Evolutionary conservation across 1,284 basidiomycete genomes (phyloP).

Genomic region (Violaceomyces palustris): DNA sequence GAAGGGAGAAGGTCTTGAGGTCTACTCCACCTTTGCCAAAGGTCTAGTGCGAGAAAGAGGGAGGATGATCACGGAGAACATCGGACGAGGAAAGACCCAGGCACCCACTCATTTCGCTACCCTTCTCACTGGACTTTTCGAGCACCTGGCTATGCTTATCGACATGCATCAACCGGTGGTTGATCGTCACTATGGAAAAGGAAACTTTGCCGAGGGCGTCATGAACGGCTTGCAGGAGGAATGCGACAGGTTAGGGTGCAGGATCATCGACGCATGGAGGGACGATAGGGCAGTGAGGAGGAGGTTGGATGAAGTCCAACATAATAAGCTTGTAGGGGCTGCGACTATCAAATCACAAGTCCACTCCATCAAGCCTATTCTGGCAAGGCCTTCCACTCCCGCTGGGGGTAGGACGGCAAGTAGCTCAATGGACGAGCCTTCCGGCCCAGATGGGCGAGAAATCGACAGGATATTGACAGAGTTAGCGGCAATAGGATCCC

Average conservation of each 20-base stretch:
- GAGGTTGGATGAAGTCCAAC: constrained; percentile 14
- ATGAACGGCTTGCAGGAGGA: constrained; percentile 73
- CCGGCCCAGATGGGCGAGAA: constrained; percentile 74
- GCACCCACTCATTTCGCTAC: constrained; percentile 29
- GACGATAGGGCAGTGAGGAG: constrained; percentile 56
- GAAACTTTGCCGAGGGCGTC: constrained; percentile 55
- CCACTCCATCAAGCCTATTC: no score
- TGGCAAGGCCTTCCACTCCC: constrained; percentile 47
- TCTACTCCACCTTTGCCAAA: constrained; percentile 87
- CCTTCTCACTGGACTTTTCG: constrained; percentile 72
- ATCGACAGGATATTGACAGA: constrained; percentile 84
- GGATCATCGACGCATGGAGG: constrained; percentile 78
- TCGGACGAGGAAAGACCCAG: constrained; percentile 24
- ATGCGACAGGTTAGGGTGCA: constrained; percentile 74
- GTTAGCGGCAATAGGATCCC: constrained; percentile 76
- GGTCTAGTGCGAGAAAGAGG: constrained; percentile 64
- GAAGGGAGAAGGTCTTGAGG: constrained; percentile 78
- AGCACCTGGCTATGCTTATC: constrained; percentile 89
- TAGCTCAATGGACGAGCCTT: constrained; percentile 59
- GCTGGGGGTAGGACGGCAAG: constrained; percentile 54
- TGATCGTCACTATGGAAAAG: constrained; percentile 81
- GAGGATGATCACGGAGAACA: constrained; percentile 16
- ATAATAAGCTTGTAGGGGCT: neutral
- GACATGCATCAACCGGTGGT: constrained; percentile 96
- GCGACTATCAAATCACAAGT: constrained; percentile 1